Conservation (phyloP, 2,329 filamentous ascomycete genomes). For the Alternaria sp. region DNA sequence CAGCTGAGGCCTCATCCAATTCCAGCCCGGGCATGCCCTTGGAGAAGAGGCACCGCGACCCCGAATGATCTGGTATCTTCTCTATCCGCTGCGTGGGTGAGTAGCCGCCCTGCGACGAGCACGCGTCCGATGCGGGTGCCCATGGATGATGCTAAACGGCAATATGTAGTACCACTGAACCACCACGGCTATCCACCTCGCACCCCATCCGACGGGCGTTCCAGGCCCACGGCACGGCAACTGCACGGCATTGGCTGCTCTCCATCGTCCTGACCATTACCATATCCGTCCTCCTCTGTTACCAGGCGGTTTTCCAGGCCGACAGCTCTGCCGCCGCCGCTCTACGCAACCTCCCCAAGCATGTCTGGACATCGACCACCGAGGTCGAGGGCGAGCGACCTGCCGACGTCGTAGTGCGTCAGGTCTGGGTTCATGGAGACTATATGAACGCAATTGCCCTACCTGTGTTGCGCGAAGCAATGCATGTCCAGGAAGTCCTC, state of each 20-base stretch:
- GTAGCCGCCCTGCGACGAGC: slow-evolving; percentile 37
- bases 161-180: slow-evolving; percentile 72
- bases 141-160: slow-evolving; percentile 22
- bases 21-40: slow-evolving; percentile 35
- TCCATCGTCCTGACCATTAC: slow-evolving; percentile 79
- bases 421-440: slow-evolving; percentile 81
- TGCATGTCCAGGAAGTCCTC: slow-evolving; percentile 75
- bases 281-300: slow-evolving; percentile 74
- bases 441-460: slow-evolving; percentile 79
- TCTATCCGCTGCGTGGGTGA: slow-evolving; percentile 80
- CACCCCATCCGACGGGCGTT: slow-evolving; percentile 73
- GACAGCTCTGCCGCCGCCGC: slow-evolving; percentile 76
- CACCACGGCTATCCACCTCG: slow-evolving; percentile 69
- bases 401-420: slow-evolving; percentile 80
- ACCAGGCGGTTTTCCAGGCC: slow-evolving; percentile 79
- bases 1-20: slow-evolving; percentile 19
- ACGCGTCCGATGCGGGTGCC: slow-evolving; percentile 1
- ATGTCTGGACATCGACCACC: slow-evolving; percentile 82
- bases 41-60: slow-evolving; percentile 26
- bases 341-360: slow-evolving; percentile 76
- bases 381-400: slow-evolving; percentile 64
- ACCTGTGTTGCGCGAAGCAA: slow-evolving; percentile 70
- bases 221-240: slow-evolving; percentile 73
- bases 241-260: slow-evolving; percentile 76
- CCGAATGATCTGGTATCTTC: slow-evolving; percentile 77